phyloP scores from a whole-genome alignment of 2,329 filamentous ascomycete species.

The Clathrospora elynae region DNA sequence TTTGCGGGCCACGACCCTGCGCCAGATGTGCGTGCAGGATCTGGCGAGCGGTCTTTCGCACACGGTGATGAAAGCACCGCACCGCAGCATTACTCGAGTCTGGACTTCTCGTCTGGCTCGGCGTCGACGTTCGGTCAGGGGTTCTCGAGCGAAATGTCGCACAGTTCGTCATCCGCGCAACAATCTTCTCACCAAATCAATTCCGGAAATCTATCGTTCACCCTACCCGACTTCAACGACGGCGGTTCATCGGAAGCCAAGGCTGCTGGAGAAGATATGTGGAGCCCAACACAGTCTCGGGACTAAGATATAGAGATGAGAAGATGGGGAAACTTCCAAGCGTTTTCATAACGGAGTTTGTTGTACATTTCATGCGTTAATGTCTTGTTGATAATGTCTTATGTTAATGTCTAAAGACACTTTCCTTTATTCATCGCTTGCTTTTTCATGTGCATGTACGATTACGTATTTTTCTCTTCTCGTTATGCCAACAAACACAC shows the following conservation, averaged over 20 bases:
- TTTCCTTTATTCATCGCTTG: constrained; percentile 3
- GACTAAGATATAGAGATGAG: constrained; percentile 5
- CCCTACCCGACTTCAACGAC: constrained; percentile 25
- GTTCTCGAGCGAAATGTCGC: constrained; percentile 8
- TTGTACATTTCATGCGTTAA: background rate
- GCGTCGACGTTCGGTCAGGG: constrained; percentile 7
- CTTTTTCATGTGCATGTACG: constrained; percentile 1
- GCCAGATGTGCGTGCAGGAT: constrained; percentile 1
- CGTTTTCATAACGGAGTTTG: constrained; percentile 1
- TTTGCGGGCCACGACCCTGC: constrained; percentile 9
- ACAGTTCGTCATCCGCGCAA: constrained; percentile 3
- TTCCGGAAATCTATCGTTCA: constrained; percentile 26
- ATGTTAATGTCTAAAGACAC: constrained; percentile 1
- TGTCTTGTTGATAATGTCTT: constrained; percentile 1
- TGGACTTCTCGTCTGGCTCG: constrained; percentile 8
- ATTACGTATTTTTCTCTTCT: constrained; percentile 1
- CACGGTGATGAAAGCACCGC: constrained; percentile 1
- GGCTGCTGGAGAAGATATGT: constrained; percentile 6
- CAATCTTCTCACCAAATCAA: constrained; percentile 12
- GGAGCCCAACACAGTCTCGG: constrained; percentile 19
- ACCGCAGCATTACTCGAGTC: constrained; percentile 7
- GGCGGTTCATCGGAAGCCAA: background rate
- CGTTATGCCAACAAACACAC: no score
- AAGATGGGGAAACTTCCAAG: background rate
- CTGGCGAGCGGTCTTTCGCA: constrained; percentile 4